Base-by-base conservation (phyloP, 179 eudicot genomes). In the Amaranthus tricolor region DNA sequence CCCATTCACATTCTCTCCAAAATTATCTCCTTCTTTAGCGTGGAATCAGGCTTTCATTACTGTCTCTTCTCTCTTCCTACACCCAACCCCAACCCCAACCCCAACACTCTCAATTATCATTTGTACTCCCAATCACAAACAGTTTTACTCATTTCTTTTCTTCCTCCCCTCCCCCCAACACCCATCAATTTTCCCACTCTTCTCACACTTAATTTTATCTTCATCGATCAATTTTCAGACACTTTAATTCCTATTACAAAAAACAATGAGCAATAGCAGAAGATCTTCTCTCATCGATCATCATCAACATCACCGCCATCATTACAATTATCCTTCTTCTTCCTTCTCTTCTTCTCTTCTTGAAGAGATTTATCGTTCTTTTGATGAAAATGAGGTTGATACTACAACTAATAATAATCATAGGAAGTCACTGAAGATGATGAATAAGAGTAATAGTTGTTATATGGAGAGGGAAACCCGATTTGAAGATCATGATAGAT, bases 341-440 rank as follows among this genome's bases (percentile, higher is more conserved):
- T 91, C 98, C 0, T 93, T 93, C 78, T 93, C 98, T 0, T 91
- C 98, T 0, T 76, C 95, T 6, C 90, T 93, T 44, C 86, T 93
- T 15, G 98, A 93, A 66, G 78, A 86, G 19, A 91, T 91, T 76
- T 91, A 91, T 62, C 90, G 91, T n/a, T 93, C 98, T 1, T 88
- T 93, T 61, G 98, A 93, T 75, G 82, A 87, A 9, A 61, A 60
- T 44, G 13, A 40, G 0, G 79, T 21, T 1, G 11, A 20, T 0
- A 31, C 66, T 72, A 51, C 64, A 14, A 80, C 31, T 51, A 5
- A 21, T 10, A 12, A 62, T 31, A 45, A 8, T 57, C 47, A 55
- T 66, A 77, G 49, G 62, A 75, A 73, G 75, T 79, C 40, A 31
- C 3, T 76, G 70, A 88, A 79, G 48, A 82, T 70, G 17, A 80